Conservation (phyloP, 164 flowering plant species). For the Tinospora cordifolia region DNA sequence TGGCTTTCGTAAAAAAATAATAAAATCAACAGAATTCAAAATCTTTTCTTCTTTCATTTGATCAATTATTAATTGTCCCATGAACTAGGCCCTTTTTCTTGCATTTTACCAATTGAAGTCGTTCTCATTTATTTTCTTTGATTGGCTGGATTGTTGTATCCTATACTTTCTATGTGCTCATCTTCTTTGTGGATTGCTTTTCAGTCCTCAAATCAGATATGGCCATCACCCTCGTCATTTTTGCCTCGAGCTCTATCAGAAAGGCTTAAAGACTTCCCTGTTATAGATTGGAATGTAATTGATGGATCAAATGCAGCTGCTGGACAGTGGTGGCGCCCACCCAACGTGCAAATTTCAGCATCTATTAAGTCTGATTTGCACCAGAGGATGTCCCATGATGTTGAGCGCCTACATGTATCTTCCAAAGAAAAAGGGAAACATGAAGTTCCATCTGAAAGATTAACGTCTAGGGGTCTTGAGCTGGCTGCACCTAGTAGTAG, state of each 20-base stretch:
- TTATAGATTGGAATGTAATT: constrained; percentile 46
- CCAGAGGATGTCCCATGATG: constrained; percentile 36
- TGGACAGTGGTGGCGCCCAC: constrained; percentile 55
- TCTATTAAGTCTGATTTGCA: constrained; percentile 39
- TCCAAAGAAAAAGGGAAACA: constrained; percentile 35
- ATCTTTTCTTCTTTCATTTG: no score
- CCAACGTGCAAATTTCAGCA: constrained; percentile 39
- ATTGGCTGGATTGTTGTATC: not conserved
- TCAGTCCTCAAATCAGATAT: constrained; percentile 54
- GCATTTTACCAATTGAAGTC: not conserved
- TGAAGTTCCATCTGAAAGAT: constrained; percentile 39
- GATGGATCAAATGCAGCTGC: constrained; percentile 48
- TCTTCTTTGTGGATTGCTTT: not conserved
- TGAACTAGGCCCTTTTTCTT: not conserved
- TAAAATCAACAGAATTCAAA: no score
- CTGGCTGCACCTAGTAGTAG: constrained; percentile 29
- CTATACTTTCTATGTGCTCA: not conserved
- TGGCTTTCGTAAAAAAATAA: no score
- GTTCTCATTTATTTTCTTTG: not conserved
- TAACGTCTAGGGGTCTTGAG: constrained; percentile 35
- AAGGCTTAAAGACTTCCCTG: constrained; percentile 52
- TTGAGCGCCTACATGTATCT: constrained; percentile 29
- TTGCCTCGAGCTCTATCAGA: constrained; percentile 29
- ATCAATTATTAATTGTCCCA: no score
- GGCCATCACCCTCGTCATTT: constrained; percentile 42